Base-by-base conservation (phyloP, 805 yeast genomes). In the Suhomyces canberraensis region DNA sequence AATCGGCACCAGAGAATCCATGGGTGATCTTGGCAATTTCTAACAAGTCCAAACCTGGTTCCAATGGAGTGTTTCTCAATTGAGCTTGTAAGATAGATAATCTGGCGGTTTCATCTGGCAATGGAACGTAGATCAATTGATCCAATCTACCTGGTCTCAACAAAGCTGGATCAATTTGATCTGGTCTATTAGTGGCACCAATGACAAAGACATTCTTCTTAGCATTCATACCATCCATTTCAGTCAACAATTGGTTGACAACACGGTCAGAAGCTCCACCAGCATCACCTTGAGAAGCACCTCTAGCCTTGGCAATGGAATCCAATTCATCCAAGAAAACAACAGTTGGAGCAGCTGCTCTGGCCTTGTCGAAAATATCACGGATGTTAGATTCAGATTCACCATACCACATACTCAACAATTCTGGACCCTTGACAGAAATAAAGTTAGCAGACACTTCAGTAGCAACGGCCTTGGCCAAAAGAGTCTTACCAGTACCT, bases 181-280 rank as follows among this genome's bases (percentile, higher is more conserved):
- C 99, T 27, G 99, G 99, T 75, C 99, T 82, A 71, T 93, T 93
- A 39, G 99, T 93, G 28, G 99, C 99, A 70, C 98, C 99, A 69
- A 93, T 88, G 39, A 93, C 97, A 59, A 93, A 93, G 25, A 93
- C 98, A 59, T 93, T 93, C 81, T 93, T 93, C 75, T 93, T 93
- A 46, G 97, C 96, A 61, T 93, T 93, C 98, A 93, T 93, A 79
- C 99, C 99, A 68, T 93, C 99, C 98, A 93, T 93, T 71, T 90
- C 96, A 7, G 97, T 89, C 62, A 90, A 77, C 60, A 90, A 77
- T 71, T 90, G 97, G 68, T 91, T 90, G 36, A 90, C 97, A 45
- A 90, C 96, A 66, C 95, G 81, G 69, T 90, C 97, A 36, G 93
- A 80, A 17, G 97, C 96, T 42, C 97, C 98, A 50, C 96, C 96